Percentiles rank a stretch among this genome's conserved stretches.
phyloP scores from a whole-genome alignment of 345 rosid species.

The Trapa bicornis region DNA sequence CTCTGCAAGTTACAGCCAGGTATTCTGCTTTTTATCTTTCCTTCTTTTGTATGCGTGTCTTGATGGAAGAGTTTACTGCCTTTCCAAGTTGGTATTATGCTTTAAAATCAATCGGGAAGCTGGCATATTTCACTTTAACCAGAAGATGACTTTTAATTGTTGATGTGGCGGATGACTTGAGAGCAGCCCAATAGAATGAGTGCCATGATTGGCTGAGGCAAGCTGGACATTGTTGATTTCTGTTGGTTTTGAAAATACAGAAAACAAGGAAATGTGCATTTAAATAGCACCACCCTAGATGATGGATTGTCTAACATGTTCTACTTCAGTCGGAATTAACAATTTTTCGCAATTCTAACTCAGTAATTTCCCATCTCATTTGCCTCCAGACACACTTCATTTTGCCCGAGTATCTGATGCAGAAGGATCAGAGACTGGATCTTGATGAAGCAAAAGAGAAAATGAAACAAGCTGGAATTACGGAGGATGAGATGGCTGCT shows the following conservation, averaged over 20 bases:
- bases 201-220: not conserved
- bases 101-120: not conserved
- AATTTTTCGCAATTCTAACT: not conserved
- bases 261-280: not conserved
- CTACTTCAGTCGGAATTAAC: not conserved
- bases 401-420: constrained; percentile 86
- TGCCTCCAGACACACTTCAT: constrained; percentile 63
- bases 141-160: not conserved
- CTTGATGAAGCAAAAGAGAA: constrained; percentile 86
- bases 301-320: not conserved
- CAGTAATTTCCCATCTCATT: not conserved
- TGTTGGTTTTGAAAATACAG: not conserved
- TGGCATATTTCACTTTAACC: not conserved
- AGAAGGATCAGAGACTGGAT: constrained; percentile 61
- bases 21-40: constrained; percentile 9
- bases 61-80: not conserved
- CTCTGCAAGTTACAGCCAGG: constrained; percentile 92
- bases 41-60: not conserved
- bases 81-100: not conserved
- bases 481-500: constrained; percentile 92
- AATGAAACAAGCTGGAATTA: constrained; percentile 70
- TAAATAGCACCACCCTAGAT: not conserved
- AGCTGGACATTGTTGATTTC: not conserved
- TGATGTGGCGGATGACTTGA: not conserved
- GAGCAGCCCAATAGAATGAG: not conserved